A percentile compares a stretch with the other conserved stretches of the same genome.
Conservation (phyloP, 768 basidiomycete species). For the Pilatotrama ljubarskyi region DNA sequence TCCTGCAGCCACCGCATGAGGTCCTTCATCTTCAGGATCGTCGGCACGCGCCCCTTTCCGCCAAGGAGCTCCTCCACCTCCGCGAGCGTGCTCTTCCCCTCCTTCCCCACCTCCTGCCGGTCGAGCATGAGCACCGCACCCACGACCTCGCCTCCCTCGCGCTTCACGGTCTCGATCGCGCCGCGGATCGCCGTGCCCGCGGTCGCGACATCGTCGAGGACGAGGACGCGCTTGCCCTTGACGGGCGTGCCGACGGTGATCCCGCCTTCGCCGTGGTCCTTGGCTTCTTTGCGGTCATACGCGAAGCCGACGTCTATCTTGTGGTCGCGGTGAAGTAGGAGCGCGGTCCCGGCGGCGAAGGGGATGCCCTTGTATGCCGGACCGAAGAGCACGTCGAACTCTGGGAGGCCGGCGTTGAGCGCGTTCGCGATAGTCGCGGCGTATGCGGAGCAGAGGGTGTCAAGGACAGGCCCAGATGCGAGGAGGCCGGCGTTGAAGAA, state of each 20-base stretch:
- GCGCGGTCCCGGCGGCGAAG: slow-evolving; percentile 81
- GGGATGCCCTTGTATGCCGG: slow-evolving; percentile 98
- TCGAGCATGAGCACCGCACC: slow-evolving; percentile 89
- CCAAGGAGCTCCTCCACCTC: slow-evolving; percentile 76
- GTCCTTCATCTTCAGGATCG: slow-evolving; percentile 84
- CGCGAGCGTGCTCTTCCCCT: slow-evolving; percentile 72
- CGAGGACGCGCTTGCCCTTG: slow-evolving; percentile 77
- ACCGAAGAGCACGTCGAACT: slow-evolving; percentile 87
- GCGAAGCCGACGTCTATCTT: slow-evolving; percentile 73
- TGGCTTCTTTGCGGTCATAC: slow-evolving; percentile 94
- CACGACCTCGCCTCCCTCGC: slow-evolving; percentile 76
- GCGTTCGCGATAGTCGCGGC: slow-evolving; percentile 74
- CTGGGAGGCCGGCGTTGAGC: slow-evolving; percentile 38
- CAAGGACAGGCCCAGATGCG: slow-evolving; percentile 78
- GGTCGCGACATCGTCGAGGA: slow-evolving; percentile 97
- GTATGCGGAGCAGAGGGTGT: slow-evolving; percentile 77
- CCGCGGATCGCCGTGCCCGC: slow-evolving; percentile 85
- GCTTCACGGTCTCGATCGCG: slow-evolving; percentile 71
- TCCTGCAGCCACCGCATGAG: slow-evolving; percentile 79
- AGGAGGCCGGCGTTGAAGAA: slow-evolving; percentile 96
- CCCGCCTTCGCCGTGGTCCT: slow-evolving; percentile 96
- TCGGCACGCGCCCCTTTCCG: slow-evolving; percentile 68
- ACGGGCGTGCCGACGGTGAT: slow-evolving; percentile 84
- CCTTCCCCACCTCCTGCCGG: slow-evolving; percentile 79
- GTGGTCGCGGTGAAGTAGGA: slow-evolving; percentile 70